Percentiles rank a stretch among this genome's conserved stretches.
phyloP scores from a whole-genome alignment of 2,329 filamentous ascomycete genomes.

The Hypoxylon sp. region DNA sequence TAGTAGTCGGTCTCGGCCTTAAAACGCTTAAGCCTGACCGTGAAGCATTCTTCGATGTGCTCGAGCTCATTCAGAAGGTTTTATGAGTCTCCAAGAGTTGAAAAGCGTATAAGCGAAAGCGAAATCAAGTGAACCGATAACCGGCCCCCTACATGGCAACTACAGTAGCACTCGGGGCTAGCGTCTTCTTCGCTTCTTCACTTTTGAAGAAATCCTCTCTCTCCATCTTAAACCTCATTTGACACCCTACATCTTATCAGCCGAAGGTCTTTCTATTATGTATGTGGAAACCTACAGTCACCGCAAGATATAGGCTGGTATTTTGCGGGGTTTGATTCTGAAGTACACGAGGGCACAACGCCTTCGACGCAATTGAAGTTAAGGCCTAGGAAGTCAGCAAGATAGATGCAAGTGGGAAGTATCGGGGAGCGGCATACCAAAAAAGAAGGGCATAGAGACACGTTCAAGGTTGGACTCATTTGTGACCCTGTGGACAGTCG shows the following conservation, averaged over 20 bases:
- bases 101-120: not conserved
- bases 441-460: conserved; percentile 71
- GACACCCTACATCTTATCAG: conserved; percentile 50
- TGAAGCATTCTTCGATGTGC: conserved; percentile 74
- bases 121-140: not conserved
- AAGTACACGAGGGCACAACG: conserved; percentile 64
- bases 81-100: conserved; percentile 56
- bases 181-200: conserved; percentile 41
- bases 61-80: conserved; percentile 74
- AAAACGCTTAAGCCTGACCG: conserved; percentile 65
- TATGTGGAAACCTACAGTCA: conserved; percentile 55
- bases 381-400: conserved; percentile 55
- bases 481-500: conserved; percentile 66
- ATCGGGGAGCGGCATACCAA: conserved; percentile 55
- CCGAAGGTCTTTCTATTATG: not conserved
- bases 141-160: conserved; percentile 31
- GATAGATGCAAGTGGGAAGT: not conserved
- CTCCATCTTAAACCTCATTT: conserved; percentile 55
- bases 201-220: conserved; percentile 50
- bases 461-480: conserved; percentile 60
- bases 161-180: conserved; percentile 50
- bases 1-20: conserved; percentile 75
- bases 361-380: conserved; percentile 67
- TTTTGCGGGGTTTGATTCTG: conserved; percentile 62
- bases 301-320: conserved; percentile 68